These are phyloP conservation scores for Aureobasidium lini DNA, from an alignment of 2,329 filamentous ascomycete species.

Conservation along the genomic window DNA sequence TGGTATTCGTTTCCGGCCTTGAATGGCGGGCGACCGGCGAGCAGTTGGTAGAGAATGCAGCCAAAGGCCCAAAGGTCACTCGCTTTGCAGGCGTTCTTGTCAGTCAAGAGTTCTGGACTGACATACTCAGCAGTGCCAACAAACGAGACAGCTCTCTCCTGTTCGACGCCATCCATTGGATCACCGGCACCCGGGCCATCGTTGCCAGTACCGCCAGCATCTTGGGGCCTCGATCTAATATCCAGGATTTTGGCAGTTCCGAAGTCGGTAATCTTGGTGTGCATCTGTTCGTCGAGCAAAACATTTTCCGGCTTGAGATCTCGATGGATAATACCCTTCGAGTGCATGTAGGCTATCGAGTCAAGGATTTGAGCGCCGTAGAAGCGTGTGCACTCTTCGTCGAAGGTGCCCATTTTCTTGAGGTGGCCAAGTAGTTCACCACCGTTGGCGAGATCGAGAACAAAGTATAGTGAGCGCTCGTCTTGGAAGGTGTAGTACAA, in stretches of 20 bases:
- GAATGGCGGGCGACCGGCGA: constrained; percentile 94
- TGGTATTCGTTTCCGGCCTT: constrained; percentile 93
- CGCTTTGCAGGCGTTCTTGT: constrained; percentile 95
- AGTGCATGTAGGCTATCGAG: constrained; percentile 97
- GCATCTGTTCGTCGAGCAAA: constrained; percentile 87
- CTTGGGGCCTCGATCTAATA: constrained; percentile 21
- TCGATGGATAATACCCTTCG: constrained; percentile 87
- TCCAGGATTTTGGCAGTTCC: constrained; percentile 92
- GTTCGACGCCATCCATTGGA: constrained; percentile 51
- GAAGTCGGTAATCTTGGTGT: constrained; percentile 98
- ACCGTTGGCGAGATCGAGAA: constrained; percentile 84
- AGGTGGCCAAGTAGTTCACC: constrained; percentile 87
- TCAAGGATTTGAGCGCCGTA: constrained; percentile 95
- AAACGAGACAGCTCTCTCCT: constrained; percentile 80
- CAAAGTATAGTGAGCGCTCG: constrained; percentile 91
- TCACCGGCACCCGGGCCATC: constrained; percentile 39
- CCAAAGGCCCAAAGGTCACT: constrained; percentile 98
- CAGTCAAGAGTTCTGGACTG: constrained; percentile 90
- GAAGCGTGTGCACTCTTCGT: constrained; percentile 88
- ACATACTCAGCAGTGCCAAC: constrained; percentile 98
- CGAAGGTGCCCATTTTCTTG: constrained; percentile 91
- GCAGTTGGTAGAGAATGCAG: constrained; percentile 92
- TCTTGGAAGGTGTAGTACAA: constrained; percentile 99
- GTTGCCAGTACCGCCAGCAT: constrained; percentile 14
- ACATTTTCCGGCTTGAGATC: constrained; percentile 98